Base-by-base conservation (phyloP, 768 basidiomycete genomes). In the Antrodiella citrinella region DNA sequence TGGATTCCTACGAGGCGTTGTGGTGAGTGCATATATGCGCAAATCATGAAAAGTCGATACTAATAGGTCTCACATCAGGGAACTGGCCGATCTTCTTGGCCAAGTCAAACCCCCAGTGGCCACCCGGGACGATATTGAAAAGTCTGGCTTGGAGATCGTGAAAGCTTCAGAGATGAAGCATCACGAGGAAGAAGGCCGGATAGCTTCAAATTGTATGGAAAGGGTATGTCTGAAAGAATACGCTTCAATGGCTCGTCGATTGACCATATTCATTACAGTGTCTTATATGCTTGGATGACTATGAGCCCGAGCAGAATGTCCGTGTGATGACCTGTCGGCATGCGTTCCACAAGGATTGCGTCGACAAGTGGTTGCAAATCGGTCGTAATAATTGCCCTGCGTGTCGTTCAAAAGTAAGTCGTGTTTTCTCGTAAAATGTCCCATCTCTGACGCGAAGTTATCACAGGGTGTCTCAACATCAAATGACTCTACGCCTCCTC, bases 331-430 rank as follows among this genome's bases (percentile, higher is more conserved):
- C 69, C 4, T 96, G 94, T 66, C 77, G 80, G 55, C 93, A 97
- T 67, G 83, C 79, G n/a, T 97, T 93, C 75, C 93, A 97, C 62
- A 82, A 82, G 59, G 69, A 64, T 19, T 96, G 93, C 57, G 90
- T 96, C 4, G 93, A 96, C 61, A 81, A 75, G 52, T 95, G 93
- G 91, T 71, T 95, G 26, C 58, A 59, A 48, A 81, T 77, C 4
- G 91, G 92, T 2, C 75, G 82, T 50, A 96, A 96, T 59, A 91
- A 90, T 51, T 96, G 93, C 64, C 93, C 93, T 26, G 90, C 90
- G 4, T 96, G 93, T 69, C 83, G 93, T 45, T 75, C 81, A 26
- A 84, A 77, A 72, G 86, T 85, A 47, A 30, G 76, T 61, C 21
- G 47, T 45, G 2, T 4, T 20, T 42, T 12, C 47, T 13, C 45